Percentiles rank a stretch among this genome's conserved stretches.
Conservation (phyloP, 352 stramenopile species). For the Globisporangium heterothallicum region DNA sequence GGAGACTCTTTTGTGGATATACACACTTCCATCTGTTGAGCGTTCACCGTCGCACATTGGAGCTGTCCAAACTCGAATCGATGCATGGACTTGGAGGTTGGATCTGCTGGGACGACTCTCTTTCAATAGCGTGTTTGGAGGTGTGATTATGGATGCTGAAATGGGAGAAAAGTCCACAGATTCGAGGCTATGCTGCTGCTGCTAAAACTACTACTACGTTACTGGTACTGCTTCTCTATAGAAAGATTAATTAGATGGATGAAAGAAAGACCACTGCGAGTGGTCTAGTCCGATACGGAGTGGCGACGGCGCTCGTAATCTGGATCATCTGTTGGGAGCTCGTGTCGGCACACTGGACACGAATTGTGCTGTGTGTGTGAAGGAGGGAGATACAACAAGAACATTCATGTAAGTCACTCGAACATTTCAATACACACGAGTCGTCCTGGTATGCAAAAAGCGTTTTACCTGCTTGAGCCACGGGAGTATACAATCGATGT, state of each 20-base stretch:
- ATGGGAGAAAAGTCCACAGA: not conserved
- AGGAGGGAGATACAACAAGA: not conserved
- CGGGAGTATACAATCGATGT: constrained; percentile 82
- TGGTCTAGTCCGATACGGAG: constrained; percentile 11
- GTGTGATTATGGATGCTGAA: not conserved
- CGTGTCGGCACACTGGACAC: constrained; percentile 79
- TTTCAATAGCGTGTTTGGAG: not conserved
- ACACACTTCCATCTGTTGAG: not conserved
- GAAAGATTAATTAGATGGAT: constrained; percentile 4
- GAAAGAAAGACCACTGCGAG: no score
- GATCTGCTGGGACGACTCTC: not conserved
- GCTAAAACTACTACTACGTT: constrained; percentile 4
- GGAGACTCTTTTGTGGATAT: not conserved
- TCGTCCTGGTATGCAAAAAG: no score
- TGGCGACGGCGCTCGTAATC: constrained; percentile 67
- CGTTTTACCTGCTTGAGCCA: constrained; percentile 66
- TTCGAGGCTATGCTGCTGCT: not conserved
- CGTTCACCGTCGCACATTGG: not conserved
- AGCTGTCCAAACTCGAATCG: no score
- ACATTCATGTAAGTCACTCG: no score
- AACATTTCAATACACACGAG: no score
- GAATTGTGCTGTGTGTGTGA: constrained; percentile 64
- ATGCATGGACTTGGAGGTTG: no score
- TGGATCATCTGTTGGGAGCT: constrained; percentile 77
- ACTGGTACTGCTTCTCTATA: not conserved